Percentiles rank a stretch among this genome's conserved stretches.
phyloP scores from a whole-genome alignment of 768 basidiomycete genomes.

The Lactarius akahatsu region DNA sequence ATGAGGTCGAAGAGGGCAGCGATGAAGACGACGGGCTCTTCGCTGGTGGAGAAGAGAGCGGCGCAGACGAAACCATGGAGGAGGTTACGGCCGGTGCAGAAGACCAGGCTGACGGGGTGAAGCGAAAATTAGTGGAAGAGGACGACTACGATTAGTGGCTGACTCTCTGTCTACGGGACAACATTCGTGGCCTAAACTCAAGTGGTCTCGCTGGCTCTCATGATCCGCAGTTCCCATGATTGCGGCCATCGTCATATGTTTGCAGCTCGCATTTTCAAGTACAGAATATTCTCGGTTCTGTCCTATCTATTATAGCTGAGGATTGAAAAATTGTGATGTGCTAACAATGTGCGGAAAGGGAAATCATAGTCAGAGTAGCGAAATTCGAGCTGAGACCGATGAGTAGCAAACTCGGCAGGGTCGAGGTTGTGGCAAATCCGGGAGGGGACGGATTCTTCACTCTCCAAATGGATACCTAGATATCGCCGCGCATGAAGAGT shows the following conservation, averaged over 20 bases:
- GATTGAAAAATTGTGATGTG: constrained; percentile 1
- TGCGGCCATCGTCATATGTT: neutral
- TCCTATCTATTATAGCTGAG: neutral
- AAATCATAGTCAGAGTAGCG: neutral
- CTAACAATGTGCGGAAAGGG: neutral
- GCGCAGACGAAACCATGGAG: constrained; percentile 72
- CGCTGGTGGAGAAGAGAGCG: constrained; percentile 75
- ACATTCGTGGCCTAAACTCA: neutral
- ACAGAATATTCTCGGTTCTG: neutral
- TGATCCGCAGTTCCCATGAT: neutral
- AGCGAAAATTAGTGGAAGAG: constrained; percentile 80
- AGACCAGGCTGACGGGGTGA: constrained; percentile 54
- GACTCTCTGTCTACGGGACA: neutral
- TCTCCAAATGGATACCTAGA: constrained; percentile 1
- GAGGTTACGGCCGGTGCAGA: constrained; percentile 50
- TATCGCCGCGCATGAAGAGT: constrained; percentile 31
- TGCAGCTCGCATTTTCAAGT: neutral
- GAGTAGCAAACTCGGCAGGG: neutral
- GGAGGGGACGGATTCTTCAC: neutral
- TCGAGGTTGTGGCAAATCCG: neutral
- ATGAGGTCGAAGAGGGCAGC: constrained; percentile 59
- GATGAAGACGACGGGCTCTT: constrained; percentile 78
- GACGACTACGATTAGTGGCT: constrained; percentile 73
- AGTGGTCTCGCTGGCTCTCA: neutral
- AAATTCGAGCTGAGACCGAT: neutral